phyloP scores from a whole-genome alignment of 2,329 filamentous ascomycete genomes.

The Aspergillus sp. region DNA sequence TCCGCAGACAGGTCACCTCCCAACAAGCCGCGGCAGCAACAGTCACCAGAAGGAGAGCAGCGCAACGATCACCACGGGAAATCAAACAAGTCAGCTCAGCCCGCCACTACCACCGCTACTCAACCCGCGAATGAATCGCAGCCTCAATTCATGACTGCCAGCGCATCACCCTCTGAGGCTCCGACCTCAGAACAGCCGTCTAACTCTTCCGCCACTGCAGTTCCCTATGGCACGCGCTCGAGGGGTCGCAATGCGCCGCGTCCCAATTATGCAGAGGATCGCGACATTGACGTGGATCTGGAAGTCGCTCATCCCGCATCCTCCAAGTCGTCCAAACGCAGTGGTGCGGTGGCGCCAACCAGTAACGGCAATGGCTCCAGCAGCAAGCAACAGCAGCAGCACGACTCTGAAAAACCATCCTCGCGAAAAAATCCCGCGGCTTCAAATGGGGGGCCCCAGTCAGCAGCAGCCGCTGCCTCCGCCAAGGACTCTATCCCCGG shows the following conservation, averaged over 20 bases:
- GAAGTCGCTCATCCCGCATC: slow-evolving; percentile 46
- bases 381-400: slow-evolving; percentile 4
- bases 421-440: slow-evolving; percentile 34
- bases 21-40: slow-evolving; percentile 17
- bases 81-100: slow-evolving; percentile 17
- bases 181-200: slow-evolving; percentile 29
- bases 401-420: slow-evolving; percentile 33
- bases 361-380: slow-evolving; percentile 26
- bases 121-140: slow-evolving; percentile 29
- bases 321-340: slow-evolving; percentile 28
- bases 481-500: slow-evolving; percentile 46
- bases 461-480: slow-evolving; percentile 2
- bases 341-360: slow-evolving; percentile 16
- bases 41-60: neutral
- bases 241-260: slow-evolving; percentile 78
- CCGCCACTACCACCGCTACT: slow-evolving; percentile 11
- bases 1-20: slow-evolving; percentile 24
- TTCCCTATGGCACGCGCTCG: slow-evolving; percentile 85
- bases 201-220: slow-evolving; percentile 47
- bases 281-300: slow-evolving; percentile 83
- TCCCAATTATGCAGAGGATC: slow-evolving; percentile 92
- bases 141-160: slow-evolving; percentile 39
- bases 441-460: slow-evolving; percentile 20
- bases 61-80: slow-evolving; percentile 14
- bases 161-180: slow-evolving; percentile 36